A percentile compares a stretch with the other conserved stretches of the same genome.
Conservation (phyloP, 805 yeast genomes). For the Lipomyces sp. region DNA sequence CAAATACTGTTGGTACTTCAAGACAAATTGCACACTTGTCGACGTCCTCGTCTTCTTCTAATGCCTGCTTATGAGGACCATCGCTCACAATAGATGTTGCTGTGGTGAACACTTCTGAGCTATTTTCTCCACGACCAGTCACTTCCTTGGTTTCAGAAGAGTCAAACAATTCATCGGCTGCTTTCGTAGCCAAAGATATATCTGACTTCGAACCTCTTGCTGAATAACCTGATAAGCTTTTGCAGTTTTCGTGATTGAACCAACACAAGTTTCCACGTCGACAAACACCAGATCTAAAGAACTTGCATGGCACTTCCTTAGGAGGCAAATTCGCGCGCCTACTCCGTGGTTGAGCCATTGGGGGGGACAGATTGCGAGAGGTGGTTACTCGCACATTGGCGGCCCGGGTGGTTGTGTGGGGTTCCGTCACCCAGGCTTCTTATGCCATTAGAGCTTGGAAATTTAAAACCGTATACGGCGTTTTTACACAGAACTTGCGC, state of each 20-base stretch:
- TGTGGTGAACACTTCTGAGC: neutral
- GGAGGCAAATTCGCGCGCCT: conserved; percentile 22
- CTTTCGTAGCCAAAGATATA: neutral
- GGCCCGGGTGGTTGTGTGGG: neutral
- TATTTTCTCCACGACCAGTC: neutral
- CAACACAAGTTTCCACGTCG: conserved; percentile 30
- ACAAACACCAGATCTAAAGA: conserved; percentile 28
- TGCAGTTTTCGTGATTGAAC: conserved; percentile 28
- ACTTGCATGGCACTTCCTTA: conserved; percentile 32
- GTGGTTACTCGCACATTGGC: neutral
- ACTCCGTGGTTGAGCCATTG: neutral
- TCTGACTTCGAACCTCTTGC: neutral
- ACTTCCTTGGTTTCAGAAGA: neutral
- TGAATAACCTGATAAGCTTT: neutral
- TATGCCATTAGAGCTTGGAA: no score
- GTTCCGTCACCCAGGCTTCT: neutral
- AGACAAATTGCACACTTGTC: conserved; percentile 27
- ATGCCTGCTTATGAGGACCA: neutral
- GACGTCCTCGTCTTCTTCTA: conserved; percentile 3
- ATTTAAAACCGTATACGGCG: neutral
- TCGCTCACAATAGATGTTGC: conserved; percentile 2
- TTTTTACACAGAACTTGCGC: no score
- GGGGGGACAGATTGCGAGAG: neutral
- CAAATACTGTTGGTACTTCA: conserved; percentile 26
- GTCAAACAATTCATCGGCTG: neutral